Percentiles rank a stretch among this genome's conserved stretches.
phyloP scores from a whole-genome alignment of 179 eudicot genomes.

The Amaranthus tricolor region DNA sequence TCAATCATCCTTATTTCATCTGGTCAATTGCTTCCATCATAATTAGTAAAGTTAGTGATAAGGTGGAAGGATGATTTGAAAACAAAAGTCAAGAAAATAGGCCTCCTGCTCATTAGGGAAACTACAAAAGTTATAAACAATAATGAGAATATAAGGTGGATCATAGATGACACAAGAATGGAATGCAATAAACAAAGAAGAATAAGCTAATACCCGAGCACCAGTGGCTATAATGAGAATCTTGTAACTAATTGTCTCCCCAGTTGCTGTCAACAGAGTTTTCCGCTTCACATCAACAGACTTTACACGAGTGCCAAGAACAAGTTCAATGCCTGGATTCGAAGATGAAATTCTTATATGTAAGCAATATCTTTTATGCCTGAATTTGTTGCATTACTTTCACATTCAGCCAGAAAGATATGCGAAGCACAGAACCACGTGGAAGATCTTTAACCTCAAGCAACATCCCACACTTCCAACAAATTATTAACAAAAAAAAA shows the following conservation, averaged over 20 bases:
- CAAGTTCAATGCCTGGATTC: conserved; percentile 82
- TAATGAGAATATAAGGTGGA: background rate
- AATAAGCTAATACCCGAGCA: conserved; percentile 78
- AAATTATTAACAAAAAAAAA: background rate
- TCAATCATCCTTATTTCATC: background rate
- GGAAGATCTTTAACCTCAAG: conserved; percentile 1
- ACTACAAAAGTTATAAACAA: background rate
- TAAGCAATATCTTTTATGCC: conserved; percentile 11
- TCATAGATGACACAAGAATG: background rate
- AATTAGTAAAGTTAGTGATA: background rate
- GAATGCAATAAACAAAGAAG: conserved; percentile 18
- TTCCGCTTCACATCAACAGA: conserved; percentile 93
- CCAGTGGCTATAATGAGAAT: conserved; percentile 94
- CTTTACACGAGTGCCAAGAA: conserved; percentile 87
- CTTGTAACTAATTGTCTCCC: conserved; percentile 97
- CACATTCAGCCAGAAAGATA: background rate
- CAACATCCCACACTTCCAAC: background rate
- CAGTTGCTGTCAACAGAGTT: conserved; percentile 77
- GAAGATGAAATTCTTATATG: conserved; percentile 13
- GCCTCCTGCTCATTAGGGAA: background rate
- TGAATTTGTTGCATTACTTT: conserved; percentile 2
- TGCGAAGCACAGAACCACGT: background rate
- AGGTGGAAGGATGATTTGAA: background rate
- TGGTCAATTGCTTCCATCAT: background rate
- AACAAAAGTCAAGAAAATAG: background rate